These are phyloP conservation scores for Apiospora saccharicola DNA, from an alignment of 2,329 filamentous ascomycete species.

Conservation along the genomic window DNA sequence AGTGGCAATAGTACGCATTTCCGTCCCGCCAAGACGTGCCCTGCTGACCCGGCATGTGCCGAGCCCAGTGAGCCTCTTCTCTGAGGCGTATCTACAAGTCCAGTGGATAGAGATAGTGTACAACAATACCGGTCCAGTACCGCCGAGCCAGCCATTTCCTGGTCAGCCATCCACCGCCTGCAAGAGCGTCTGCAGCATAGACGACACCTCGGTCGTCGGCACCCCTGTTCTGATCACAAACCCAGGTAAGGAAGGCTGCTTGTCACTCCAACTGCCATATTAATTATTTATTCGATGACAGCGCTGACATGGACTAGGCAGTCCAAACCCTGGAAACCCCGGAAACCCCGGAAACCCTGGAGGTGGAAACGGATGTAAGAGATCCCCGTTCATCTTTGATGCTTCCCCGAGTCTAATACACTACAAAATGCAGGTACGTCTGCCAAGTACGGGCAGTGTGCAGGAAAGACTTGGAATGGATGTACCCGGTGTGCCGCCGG, in stretches of 20 bases:
- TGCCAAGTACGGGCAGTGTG: conserved; percentile 41
- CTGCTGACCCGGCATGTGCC: not conserved
- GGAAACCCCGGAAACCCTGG: not conserved
- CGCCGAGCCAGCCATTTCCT: conserved; percentile 32
- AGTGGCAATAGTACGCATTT: conserved; percentile 62
- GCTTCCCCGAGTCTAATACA: not conserved
- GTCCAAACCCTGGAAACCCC: not conserved
- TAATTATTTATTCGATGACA: conserved; percentile 12
- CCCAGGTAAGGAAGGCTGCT: not conserved
- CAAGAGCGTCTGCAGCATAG: conserved; percentile 44
- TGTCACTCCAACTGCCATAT: not conserved
- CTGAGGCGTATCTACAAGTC: conserved; percentile 62
- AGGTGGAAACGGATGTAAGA: not conserved
- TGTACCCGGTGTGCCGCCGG: conserved; percentile 36
- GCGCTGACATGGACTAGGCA: not conserved
- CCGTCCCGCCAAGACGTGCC: not conserved
- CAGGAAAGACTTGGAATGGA: conserved; percentile 40
- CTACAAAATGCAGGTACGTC: conserved; percentile 30
- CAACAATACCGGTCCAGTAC: conserved; percentile 41
- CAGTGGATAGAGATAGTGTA: conserved; percentile 70
- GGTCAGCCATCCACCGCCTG: conserved; percentile 31
- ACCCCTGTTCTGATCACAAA: conserved; percentile 44
- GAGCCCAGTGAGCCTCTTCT: conserved; percentile 37
- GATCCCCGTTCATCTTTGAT: not conserved
- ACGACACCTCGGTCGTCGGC: conserved; percentile 43